Evolutionary conservation across 2,329 filamentous ascomycete genomes (phyloP).

Genomic region (Microdochium paspali): DNA sequence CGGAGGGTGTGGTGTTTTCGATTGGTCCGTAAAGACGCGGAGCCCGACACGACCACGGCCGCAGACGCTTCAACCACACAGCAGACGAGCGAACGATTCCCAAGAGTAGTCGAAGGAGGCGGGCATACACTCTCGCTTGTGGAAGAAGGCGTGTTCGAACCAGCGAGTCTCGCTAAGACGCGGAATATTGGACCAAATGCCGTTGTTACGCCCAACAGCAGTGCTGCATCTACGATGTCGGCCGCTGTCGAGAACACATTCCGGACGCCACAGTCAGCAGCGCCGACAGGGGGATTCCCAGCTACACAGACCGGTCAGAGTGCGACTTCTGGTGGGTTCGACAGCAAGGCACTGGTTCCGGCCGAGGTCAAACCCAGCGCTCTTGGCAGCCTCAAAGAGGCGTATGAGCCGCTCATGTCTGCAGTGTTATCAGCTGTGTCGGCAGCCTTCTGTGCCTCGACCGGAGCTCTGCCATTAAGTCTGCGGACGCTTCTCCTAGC

Average conservation of each 20-base stretch:
- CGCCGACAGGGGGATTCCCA: conserved; percentile 9
- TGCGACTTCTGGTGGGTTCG: conserved; percentile 15
- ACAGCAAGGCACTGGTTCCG: conserved; percentile 17
- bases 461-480: conserved; percentile 42
- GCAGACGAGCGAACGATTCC: conserved; percentile 24
- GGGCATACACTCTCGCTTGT: conserved; percentile 32
- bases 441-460: conserved; percentile 35
- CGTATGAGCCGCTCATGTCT: conserved; percentile 44
- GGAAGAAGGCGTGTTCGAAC: conserved; percentile 43
- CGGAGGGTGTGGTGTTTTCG: conserved; percentile 47
- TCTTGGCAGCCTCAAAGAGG: conserved; percentile 28
- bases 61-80: conserved; percentile 10
- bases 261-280: conserved; percentile 19
- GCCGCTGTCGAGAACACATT: conserved; percentile 25
- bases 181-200: conserved; percentile 27
- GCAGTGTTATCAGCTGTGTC: conserved; percentile 42
- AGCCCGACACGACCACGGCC: conserved; percentile 12
- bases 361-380: conserved; percentile 23
- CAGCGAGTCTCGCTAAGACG: conserved; percentile 35
- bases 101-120: conserved; percentile 30
- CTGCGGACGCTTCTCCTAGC: conserved; percentile 39
- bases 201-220: conserved; percentile 32
- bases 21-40: conserved; percentile 29
- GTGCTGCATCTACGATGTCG: conserved; percentile 32
- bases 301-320: conserved; percentile 12